phyloP scores from a whole-genome alignment of 2,329 filamentous ascomycete species.

The Colletotrichum eremochloae region DNA sequence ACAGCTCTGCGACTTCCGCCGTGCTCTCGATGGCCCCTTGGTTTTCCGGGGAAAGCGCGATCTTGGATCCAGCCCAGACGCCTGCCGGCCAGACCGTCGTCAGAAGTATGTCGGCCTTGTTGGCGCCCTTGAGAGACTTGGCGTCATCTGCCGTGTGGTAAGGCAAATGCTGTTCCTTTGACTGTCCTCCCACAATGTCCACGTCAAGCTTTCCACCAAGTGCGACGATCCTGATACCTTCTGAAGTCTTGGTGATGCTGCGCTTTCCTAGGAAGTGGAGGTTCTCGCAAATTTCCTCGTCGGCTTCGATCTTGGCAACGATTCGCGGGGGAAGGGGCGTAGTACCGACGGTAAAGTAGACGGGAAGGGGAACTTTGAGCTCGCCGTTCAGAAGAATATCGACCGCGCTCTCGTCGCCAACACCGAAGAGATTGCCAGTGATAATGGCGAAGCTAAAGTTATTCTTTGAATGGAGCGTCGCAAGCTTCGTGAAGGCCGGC shows the following conservation, averaged over 20 bases:
- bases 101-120: slow-evolving; percentile 86
- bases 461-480: slow-evolving; percentile 87
- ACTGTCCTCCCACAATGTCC: slow-evolving; percentile 71
- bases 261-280: slow-evolving; percentile 91
- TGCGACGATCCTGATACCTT: slow-evolving; percentile 88
- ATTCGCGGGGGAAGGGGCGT: slow-evolving; percentile 78
- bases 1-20: slow-evolving; percentile 83
- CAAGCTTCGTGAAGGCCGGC: slow-evolving; percentile 83
- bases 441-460: slow-evolving; percentile 88
- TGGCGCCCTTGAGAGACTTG: slow-evolving; percentile 79
- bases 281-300: slow-evolving; percentile 87
- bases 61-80: slow-evolving; percentile 77
- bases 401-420: slow-evolving; percentile 70
- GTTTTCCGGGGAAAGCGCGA: slow-evolving; percentile 67
- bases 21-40: slow-evolving; percentile 66
- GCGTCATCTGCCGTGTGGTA: slow-evolving; percentile 84
- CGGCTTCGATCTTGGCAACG: slow-evolving; percentile 78
- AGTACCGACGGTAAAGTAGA: slow-evolving; percentile 89
- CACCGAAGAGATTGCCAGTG: slow-evolving; percentile 84
- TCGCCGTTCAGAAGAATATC: slow-evolving; percentile 77
- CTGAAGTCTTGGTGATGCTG: slow-evolving; percentile 88
- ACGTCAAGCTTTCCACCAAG: slow-evolving; percentile 81
- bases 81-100: slow-evolving; percentile 88
- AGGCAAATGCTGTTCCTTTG: slow-evolving; percentile 80
- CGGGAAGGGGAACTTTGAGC: slow-evolving; percentile 82